Conservation (phyloP, 306 rosid species). For the barrel medic (Medicago truncatula) region DNA sequence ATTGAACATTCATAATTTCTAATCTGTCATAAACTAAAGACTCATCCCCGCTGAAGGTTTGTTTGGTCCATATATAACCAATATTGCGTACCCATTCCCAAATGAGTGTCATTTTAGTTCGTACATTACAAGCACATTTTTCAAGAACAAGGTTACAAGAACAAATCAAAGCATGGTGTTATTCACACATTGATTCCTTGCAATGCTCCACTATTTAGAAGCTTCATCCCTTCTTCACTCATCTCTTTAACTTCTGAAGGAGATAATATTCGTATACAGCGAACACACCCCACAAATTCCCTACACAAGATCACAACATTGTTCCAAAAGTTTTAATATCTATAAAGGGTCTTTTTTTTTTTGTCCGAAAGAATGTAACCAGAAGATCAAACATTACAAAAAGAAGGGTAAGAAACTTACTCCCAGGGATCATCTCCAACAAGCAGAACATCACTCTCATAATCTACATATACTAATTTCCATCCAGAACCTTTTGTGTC, state of each 20-base stretch:
- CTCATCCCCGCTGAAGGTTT: slow-evolving; percentile 16
- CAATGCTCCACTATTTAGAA: slow-evolving; percentile 83
- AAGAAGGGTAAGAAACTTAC: slow-evolving; percentile 58
- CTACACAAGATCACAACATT: slow-evolving; percentile 50
- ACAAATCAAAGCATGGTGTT: slow-evolving; percentile 21
- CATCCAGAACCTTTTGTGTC: slow-evolving; percentile 89
- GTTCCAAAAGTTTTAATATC: neutral
- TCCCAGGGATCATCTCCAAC: slow-evolving; percentile 99
- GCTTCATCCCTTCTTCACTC: slow-evolving; percentile 98
- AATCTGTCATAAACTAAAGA: slow-evolving; percentile 15
- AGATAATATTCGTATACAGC: slow-evolving; percentile 85
- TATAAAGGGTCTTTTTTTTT: neutral
- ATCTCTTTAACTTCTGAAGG: slow-evolving; percentile 91
- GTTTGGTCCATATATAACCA: slow-evolving; percentile 23
- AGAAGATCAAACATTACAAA: neutral
- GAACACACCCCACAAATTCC: slow-evolving; percentile 89
- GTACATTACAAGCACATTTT: slow-evolving; percentile 36
- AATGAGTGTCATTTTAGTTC: slow-evolving; percentile 36
- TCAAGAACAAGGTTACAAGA: slow-evolving; percentile 8
- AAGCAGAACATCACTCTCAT: slow-evolving; percentile 86
- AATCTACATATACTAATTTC: slow-evolving; percentile 94
- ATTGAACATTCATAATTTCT: slow-evolving; percentile 39
- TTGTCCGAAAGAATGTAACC: neutral
- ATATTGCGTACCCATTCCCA: slow-evolving; percentile 28
- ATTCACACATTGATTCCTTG: slow-evolving; percentile 67